Conservation (phyloP, 495 filamentous ascomycete genomes). For the Pseudoneurospora amorphoporcata region DNA sequence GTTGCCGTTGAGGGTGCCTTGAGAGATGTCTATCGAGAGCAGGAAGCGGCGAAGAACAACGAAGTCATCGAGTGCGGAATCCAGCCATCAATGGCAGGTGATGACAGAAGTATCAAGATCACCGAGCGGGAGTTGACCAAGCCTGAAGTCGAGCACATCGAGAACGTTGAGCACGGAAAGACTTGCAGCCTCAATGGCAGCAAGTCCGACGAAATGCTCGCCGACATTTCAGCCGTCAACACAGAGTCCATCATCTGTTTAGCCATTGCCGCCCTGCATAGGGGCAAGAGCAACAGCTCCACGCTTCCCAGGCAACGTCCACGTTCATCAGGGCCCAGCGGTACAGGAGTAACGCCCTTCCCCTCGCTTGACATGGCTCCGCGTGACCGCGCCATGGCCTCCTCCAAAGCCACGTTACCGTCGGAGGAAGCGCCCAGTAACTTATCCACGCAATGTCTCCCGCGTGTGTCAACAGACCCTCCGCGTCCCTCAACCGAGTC, state of each 20-base stretch:
- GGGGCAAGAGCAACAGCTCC: neutral
- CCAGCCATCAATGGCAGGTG: neutral
- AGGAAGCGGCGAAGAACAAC: neutral
- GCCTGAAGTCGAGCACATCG: neutral
- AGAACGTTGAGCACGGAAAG: neutral
- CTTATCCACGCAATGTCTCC: conserved; percentile 12
- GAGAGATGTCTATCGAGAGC: neutral
- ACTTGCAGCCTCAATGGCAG: neutral
- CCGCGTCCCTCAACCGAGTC: neutral
- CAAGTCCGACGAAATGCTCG: neutral
- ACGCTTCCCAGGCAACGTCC: neutral
- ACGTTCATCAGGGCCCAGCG: neutral
- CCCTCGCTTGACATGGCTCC: neutral
- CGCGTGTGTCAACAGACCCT: conserved; percentile 7
- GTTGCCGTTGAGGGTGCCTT: neutral
- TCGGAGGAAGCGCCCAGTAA: neutral
- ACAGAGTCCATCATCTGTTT: neutral
- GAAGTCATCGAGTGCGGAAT: neutral
- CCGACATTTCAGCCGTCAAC: neutral
- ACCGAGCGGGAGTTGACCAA: neutral
- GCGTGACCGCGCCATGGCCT: neutral
- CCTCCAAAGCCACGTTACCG: neutral
- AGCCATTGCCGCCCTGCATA: neutral
- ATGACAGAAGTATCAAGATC: neutral
- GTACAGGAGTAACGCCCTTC: neutral